Conservation (phyloP, 768 basidiomycete genomes). For the Melanogaster broomeanus region DNA sequence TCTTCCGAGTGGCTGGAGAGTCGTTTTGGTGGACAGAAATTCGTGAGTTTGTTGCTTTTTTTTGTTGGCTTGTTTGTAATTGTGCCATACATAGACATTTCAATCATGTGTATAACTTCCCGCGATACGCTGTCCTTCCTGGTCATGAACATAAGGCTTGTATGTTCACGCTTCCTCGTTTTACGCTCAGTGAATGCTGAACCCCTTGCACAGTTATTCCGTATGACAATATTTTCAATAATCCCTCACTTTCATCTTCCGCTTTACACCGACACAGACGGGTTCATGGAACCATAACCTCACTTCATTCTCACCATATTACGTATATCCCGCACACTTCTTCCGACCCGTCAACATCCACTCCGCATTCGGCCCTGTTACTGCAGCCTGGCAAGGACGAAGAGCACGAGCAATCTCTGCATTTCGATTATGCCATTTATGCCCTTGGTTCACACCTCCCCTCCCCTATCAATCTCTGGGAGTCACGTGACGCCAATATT, state of each 20-base stretch:
- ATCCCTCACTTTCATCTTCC: slow-evolving; percentile 13
- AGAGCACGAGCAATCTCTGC: slow-evolving; percentile 26
- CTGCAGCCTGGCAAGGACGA: neutral
- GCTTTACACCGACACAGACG: slow-evolving; percentile 27
- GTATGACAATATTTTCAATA: slow-evolving; percentile 47
- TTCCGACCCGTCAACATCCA: neutral
- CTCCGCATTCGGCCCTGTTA: neutral
- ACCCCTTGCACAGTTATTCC: slow-evolving; percentile 47
- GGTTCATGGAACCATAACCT: slow-evolving; percentile 48
- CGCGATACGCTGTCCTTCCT: slow-evolving; percentile 56
- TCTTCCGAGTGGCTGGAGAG: slow-evolving; percentile 52
- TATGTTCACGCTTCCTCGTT: slow-evolving; percentile 26
- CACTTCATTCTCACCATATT: slow-evolving; percentile 40
- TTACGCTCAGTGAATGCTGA: neutral
- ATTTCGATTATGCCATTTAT: slow-evolving; percentile 60
- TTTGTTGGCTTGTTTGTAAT: neutral
- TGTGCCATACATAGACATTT: slow-evolving; percentile 37
- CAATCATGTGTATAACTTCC: slow-evolving; percentile 62
- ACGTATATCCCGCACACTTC: slow-evolving; percentile 20
- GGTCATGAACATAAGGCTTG: slow-evolving; percentile 69
- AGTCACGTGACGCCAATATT: slow-evolving; percentile 5
- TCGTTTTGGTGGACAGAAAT: slow-evolving; percentile 62
- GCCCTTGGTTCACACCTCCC: slow-evolving; percentile 63
- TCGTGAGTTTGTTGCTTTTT: slow-evolving; percentile 39
- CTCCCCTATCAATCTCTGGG: slow-evolving; percentile 57